phyloP scores from a whole-genome alignment of 495 filamentous ascomycete species.

The Neurospora intermedia region DNA sequence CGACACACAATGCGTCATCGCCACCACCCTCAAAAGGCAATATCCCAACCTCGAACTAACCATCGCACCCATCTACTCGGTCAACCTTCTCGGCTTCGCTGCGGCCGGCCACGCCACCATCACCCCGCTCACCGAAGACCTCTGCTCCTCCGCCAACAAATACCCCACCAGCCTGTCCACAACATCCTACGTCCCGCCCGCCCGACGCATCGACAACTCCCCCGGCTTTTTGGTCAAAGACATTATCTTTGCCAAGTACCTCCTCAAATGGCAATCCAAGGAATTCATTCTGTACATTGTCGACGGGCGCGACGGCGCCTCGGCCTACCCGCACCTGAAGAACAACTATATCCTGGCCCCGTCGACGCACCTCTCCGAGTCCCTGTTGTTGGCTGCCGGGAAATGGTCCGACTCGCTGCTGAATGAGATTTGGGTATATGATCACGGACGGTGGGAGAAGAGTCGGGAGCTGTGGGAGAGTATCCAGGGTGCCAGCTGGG shows the following conservation, averaged over 20 bases:
- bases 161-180: slow-evolving; percentile 28
- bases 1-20: slow-evolving; percentile 43
- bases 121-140: slow-evolving; percentile 21
- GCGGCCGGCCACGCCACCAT: slow-evolving; percentile 34
- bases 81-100: slow-evolving; percentile 42
- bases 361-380: slow-evolving; percentile 32
- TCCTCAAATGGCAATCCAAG: slow-evolving; percentile 38
- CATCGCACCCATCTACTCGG: slow-evolving; percentile 20
- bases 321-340: slow-evolving; percentile 14
- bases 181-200: slow-evolving; percentile 37
- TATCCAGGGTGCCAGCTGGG: slow-evolving; percentile 47
- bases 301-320: slow-evolving; percentile 35
- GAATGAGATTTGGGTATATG: slow-evolving; percentile 55
- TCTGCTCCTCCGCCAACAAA: slow-evolving; percentile 18
- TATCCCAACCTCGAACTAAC: slow-evolving; percentile 42
- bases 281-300: slow-evolving; percentile 45
- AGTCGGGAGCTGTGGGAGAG: slow-evolving; percentile 45
- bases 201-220: slow-evolving; percentile 36
- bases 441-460: slow-evolving; percentile 50
- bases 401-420: slow-evolving; percentile 41
- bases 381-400: slow-evolving; percentile 41
- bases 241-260: slow-evolving; percentile 42
- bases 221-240: slow-evolving; percentile 31
- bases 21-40: slow-evolving; percentile 33
- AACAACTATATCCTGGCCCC: slow-evolving; percentile 42